These are phyloP conservation scores for Colletotrichum eremochloae DNA, from an alignment of 2,329 filamentous ascomycete genomes.

Conservation along the genomic window DNA sequence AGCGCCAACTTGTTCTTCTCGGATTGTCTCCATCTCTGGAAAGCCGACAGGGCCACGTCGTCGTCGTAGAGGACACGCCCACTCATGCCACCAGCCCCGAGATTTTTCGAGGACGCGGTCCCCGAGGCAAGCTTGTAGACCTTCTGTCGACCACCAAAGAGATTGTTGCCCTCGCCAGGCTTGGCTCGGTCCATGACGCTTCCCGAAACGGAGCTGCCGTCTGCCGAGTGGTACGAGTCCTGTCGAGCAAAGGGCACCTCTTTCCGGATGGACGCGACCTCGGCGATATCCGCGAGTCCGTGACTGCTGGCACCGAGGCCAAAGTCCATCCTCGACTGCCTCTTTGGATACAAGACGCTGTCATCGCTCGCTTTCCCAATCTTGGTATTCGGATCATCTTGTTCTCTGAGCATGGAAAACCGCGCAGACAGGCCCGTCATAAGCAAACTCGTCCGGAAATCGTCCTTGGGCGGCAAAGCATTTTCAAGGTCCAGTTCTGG, in stretches of 20 bases:
- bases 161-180: conserved; percentile 88
- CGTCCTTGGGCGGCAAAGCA: conserved; percentile 84
- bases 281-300: conserved; percentile 85
- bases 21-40: conserved; percentile 79
- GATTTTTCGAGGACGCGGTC: conserved; percentile 57
- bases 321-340: conserved; percentile 83
- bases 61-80: conserved; percentile 85
- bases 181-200: conserved; percentile 89
- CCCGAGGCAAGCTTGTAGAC: conserved; percentile 85
- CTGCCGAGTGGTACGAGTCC: conserved; percentile 75
- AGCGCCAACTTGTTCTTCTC: conserved; percentile 67
- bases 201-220: conserved; percentile 72
- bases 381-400: conserved; percentile 90
- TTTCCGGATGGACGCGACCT: conserved; percentile 84
- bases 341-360: conserved; percentile 87
- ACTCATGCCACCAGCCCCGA: conserved; percentile 63
- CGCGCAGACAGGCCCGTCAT: conserved; percentile 96
- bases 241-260: conserved; percentile 69
- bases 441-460: conserved; percentile 94
- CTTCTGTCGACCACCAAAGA: conserved; percentile 97
- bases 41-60: conserved; percentile 85
- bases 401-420: conserved; percentile 96
- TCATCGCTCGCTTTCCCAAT: conserved; percentile 96
- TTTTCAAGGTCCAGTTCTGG: conserved; percentile 78
- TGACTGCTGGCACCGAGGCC: conserved; percentile 60